Evolutionary conservation across 73 alveolate species (phyloP).

Genomic region (Paramecium caudatum): DNA sequence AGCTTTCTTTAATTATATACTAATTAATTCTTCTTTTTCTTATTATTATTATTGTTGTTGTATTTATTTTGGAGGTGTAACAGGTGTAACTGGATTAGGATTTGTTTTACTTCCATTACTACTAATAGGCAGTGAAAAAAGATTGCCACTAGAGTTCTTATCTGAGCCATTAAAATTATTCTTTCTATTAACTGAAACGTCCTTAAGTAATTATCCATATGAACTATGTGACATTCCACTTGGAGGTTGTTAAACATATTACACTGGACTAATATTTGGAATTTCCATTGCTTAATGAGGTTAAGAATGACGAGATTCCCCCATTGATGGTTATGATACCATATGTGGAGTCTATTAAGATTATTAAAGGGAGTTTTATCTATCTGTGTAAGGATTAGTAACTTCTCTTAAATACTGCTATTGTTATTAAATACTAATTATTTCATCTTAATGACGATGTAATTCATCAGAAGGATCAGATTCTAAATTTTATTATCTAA

Average conservation of each 20-base stretch:
- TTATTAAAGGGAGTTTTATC: neutral
- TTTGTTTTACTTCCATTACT: constrained; percentile 62
- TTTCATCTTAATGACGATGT: constrained; percentile 14
- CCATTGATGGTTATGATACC: neutral
- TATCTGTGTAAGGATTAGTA: neutral
- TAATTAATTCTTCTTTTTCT: constrained; percentile 21
- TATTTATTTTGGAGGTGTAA: neutral
- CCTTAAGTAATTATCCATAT: constrained; percentile 25
- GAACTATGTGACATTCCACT: constrained; percentile 56
- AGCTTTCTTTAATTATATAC: constrained; percentile 9
- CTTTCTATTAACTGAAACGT: constrained; percentile 23
- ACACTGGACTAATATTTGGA: constrained; percentile 61
- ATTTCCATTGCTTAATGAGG: constrained; percentile 6
- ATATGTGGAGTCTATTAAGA: constrained; percentile 38
- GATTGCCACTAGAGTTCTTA: constrained; percentile 52
- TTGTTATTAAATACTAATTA: neutral
- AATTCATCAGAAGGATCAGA: neutral
- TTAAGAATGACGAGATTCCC: neutral
- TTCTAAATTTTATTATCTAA: neutral
- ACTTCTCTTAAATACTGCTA: constrained; percentile 10
- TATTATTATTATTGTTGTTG: neutral
- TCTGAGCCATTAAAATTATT: neutral
- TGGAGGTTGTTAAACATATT: constrained; percentile 18
- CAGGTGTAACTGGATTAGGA: neutral
- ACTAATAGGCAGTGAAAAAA: constrained; percentile 53